Conservation (phyloP, 2,329 filamentous ascomycete genomes). For the Diaporthe sp. region DNA sequence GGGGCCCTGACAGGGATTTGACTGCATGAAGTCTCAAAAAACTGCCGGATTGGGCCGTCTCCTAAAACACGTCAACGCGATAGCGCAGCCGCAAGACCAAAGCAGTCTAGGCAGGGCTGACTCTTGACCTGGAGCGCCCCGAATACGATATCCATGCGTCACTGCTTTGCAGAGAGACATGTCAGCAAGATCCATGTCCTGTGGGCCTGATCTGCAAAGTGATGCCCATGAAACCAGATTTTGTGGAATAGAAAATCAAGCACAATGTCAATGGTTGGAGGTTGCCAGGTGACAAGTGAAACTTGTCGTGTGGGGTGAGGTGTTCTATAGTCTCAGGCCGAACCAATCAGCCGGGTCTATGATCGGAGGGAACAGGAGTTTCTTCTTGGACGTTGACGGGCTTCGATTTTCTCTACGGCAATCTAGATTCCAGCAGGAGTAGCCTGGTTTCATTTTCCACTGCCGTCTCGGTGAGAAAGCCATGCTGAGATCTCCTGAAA, state of each 20-base stretch:
- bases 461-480: too few species aligned
- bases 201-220: not conserved
- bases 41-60: not conserved
- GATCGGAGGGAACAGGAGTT: not conserved
- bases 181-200: not conserved
- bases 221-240: not conserved
- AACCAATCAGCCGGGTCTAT: not conserved
- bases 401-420: not conserved
- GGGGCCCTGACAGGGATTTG: not conserved
- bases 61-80: conserved; percentile 3
- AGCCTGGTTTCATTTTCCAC: not conserved
- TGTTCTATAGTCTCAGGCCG: not conserved
- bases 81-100: not conserved
- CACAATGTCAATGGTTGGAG: not conserved
- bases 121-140: not conserved
- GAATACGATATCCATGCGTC: conserved; percentile 11
- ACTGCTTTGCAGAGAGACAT: not conserved
- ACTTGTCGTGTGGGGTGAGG: not conserved
- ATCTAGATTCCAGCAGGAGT: not conserved
- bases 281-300: not conserved
- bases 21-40: not conserved
- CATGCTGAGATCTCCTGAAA: too few species aligned
- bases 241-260: not conserved
- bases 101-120: not conserved
- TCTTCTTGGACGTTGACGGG: not conserved